Evolutionary conservation across 2,329 filamentous ascomycete species (phyloP).

Genomic region (Talaromyces sp.): DNA sequence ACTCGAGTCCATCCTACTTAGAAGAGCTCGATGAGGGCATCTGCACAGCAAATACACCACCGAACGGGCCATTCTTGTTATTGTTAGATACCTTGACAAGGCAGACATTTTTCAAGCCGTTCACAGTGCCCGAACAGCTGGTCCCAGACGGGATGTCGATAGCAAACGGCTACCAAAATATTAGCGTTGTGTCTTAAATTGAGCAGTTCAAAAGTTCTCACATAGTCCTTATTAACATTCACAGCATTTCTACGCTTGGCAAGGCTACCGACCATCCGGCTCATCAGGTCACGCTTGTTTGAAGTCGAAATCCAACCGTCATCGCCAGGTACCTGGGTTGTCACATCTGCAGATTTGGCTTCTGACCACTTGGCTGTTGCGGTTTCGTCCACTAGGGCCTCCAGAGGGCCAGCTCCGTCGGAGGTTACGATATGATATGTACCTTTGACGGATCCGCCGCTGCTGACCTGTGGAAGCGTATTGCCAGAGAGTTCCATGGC

Average conservation of each 20-base stretch:
- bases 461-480: conserved; percentile 10
- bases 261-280: background rate
- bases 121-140: conserved; percentile 6
- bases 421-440: conserved; percentile 10
- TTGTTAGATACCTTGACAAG: conserved; percentile 12
- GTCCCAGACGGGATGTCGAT: conserved; percentile 6
- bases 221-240: conserved; percentile 8
- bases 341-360: conserved; percentile 3
- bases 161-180: background rate
- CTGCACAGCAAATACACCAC: conserved; percentile 9
- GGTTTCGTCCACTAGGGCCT: conserved; percentile 7
- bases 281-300: conserved; percentile 2
- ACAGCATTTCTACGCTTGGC: conserved; percentile 1
- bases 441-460: conserved; percentile 6
- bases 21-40: background rate
- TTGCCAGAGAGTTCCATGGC: conserved; percentile 1
- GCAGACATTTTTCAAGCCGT: conserved; percentile 8
- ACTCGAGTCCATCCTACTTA: background rate
- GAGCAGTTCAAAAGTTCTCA: background rate
- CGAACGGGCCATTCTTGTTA: conserved; percentile 7
- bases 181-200: background rate
- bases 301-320: background rate
- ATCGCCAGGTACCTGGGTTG: conserved; percentile 2
- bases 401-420: conserved; percentile 7
- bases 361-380: conserved; percentile 6